phyloP scores from a whole-genome alignment of 768 basidiomycete species.

The Calocybe cyanea region DNA sequence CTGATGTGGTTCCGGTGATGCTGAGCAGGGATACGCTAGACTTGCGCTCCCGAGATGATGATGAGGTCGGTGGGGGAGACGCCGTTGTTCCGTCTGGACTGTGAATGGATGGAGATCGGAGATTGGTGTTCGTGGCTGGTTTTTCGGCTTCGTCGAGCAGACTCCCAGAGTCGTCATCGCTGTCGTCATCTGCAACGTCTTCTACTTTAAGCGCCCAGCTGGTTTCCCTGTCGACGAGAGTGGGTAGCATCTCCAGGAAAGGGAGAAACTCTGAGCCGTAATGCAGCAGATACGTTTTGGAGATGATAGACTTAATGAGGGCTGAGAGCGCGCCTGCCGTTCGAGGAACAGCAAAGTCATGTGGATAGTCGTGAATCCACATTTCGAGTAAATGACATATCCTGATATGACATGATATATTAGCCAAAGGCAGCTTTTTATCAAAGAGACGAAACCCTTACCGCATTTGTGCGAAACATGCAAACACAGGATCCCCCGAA shows the following conservation, averaged over 20 bases:
- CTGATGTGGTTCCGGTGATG: no score
- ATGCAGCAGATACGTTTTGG: slow-evolving; percentile 78
- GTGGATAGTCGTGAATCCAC: slow-evolving; percentile 74
- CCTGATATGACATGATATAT: slow-evolving; percentile 40
- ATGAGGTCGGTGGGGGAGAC: slow-evolving; percentile 12
- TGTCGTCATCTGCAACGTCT: slow-evolving; percentile 46
- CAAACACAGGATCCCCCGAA: slow-evolving; percentile 78
- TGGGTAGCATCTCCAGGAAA: slow-evolving; percentile 66
- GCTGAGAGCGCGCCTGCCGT: slow-evolving; percentile 71
- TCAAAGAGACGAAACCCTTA: slow-evolving; percentile 31
- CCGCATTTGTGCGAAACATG: slow-evolving; percentile 88
- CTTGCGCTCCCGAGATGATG: slow-evolving; percentile 56
- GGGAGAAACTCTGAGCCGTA: slow-evolving; percentile 83
- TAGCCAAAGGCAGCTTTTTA: no score
- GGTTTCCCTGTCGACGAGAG: slow-evolving; percentile 62
- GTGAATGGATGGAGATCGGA: slow-evolving; percentile 15
- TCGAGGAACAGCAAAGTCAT: slow-evolving; percentile 77
- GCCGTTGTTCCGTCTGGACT: slow-evolving; percentile 20
- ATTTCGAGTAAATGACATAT: slow-evolving; percentile 76
- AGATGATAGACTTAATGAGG: slow-evolving; percentile 73
- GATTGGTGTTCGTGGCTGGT: slow-evolving; percentile 13
- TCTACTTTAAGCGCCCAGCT: slow-evolving; percentile 74
- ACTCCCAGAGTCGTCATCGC: slow-evolving; percentile 53
- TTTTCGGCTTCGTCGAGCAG: slow-evolving; percentile 53
- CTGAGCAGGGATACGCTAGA: slow-evolving; percentile 60